A percentile compares a stretch with the other conserved stretches of the same genome.
Evolutionary conservation across 495 filamentous ascomycete species (phyloP).

Genomic region (Trichoderma reesei): DNA sequence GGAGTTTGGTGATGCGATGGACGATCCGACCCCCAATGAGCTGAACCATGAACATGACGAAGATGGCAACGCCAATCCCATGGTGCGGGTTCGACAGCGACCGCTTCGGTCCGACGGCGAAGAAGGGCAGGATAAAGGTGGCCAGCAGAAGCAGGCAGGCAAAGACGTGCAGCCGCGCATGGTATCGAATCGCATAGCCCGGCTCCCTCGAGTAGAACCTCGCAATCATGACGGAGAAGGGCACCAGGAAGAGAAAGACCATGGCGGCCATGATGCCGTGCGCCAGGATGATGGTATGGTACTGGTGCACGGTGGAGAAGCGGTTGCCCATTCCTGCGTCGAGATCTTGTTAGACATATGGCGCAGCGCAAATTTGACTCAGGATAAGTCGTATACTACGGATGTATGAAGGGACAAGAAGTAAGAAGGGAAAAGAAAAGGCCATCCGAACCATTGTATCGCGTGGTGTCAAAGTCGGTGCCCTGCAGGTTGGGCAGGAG

Average conservation of each 20-base stretch:
- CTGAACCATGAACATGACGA: conserved; percentile 74
- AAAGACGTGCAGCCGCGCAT: conserved; percentile 81
- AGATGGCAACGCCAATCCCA: conserved; percentile 86
- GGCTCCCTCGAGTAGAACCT: conserved; percentile 57
- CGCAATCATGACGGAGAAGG: conserved; percentile 63
- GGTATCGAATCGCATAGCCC: conserved; percentile 59
- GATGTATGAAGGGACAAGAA: too few relatives aligned
- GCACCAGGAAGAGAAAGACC: conserved; percentile 78
- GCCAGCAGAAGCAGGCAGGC: conserved; percentile 63
- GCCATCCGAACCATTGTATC: conserved; percentile 65
- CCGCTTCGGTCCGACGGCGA: conserved; percentile 66
- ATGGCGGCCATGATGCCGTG: conserved; percentile 83
- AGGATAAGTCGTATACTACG: too few relatives aligned
- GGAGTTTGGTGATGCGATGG: conserved; percentile 40
- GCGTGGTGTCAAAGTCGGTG: conserved; percentile 87
- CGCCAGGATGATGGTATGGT: conserved; percentile 67
- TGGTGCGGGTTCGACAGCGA: conserved; percentile 90
- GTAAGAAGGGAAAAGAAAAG: too few relatives aligned
- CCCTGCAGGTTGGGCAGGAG: conserved; percentile 79
- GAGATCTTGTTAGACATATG: conserved; percentile 16
- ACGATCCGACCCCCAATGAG: conserved; percentile 67
- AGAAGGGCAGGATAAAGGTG: conserved; percentile 64
- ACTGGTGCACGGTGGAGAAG: conserved; percentile 63
- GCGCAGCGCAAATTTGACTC: not conserved
- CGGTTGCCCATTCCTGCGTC: conserved; percentile 79